A percentile compares a stretch with the other conserved stretches of the same genome.
phyloP scores from a whole-genome alignment of 768 basidiomycete genomes.

The Podaxis sp. region DNA sequence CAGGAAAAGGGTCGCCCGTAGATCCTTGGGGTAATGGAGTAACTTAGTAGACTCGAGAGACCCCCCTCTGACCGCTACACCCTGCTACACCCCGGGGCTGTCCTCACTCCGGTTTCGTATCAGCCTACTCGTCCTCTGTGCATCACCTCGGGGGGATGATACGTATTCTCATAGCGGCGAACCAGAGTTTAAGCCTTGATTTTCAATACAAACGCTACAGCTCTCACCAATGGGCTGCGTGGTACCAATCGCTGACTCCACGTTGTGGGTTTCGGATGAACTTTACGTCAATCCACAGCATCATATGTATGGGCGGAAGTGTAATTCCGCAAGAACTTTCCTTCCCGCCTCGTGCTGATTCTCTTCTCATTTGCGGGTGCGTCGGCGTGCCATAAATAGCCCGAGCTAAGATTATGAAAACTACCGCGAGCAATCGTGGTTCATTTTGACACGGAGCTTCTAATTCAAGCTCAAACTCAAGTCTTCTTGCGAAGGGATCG shows the following conservation, averaged over 20 bases:
- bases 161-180: background rate
- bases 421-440: background rate
- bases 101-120: too few species aligned
- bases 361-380: background rate
- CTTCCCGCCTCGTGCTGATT: background rate
- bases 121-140: background rate
- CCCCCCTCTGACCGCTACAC: background rate
- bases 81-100: background rate
- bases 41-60: background rate
- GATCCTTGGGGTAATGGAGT: background rate
- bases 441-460: background rate
- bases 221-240: background rate
- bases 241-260: background rate
- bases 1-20: background rate
- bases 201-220: background rate
- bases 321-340: background rate
- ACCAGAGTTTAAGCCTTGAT: background rate
- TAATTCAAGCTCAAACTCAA: background rate
- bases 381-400: background rate
- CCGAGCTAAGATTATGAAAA: background rate
- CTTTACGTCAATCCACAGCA: background rate
- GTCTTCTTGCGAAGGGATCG: background rate
- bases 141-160: background rate
- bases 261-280: background rate
- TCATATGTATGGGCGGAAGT: background rate